Percentiles rank a stretch among this genome's conserved stretches.
Conservation (phyloP, 169 alveolate species). For the Eimeria sp. region DNA sequence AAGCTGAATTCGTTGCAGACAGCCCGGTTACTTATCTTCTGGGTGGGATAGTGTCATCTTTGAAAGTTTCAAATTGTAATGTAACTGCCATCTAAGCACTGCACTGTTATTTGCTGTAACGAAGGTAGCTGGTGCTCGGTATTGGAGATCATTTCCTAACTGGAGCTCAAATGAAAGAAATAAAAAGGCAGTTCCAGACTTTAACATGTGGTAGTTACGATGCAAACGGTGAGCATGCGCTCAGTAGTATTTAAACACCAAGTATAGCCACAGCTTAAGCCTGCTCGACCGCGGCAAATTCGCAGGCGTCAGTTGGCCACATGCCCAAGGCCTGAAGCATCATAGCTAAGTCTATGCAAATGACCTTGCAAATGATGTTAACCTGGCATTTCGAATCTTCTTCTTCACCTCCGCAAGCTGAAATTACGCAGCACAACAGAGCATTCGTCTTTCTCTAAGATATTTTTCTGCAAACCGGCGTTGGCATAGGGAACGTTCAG, state of each 20-base stretch:
- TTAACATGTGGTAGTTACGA: not conserved
- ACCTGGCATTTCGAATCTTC: constrained; percentile 76
- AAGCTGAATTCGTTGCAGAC: constrained; percentile 14
- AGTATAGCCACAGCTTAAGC: not conserved
- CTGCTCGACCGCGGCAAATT: not conserved
- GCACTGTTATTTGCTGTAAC: not conserved
- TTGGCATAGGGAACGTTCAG: not conserved
- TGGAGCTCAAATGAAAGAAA: not conserved
- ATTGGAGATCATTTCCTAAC: not conserved
- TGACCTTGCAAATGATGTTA: constrained; percentile 78
- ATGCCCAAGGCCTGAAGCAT: not conserved
- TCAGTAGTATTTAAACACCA: not conserved
- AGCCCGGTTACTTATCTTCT: constrained; percentile 22
- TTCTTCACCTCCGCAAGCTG: constrained; percentile 74
- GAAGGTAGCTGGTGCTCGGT: not conserved
- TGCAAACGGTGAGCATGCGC: not conserved
- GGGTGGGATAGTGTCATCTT: not conserved
- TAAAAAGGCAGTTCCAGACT: not conserved
- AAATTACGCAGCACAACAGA: not conserved
- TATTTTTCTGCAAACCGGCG: not conserved
- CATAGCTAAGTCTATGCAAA: constrained; percentile 22
- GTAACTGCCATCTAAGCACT: not conserved
- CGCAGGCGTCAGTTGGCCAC: constrained; percentile 6
- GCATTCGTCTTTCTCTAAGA: not conserved
- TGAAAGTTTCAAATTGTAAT: not conserved